These are phyloP conservation scores for Calonectria hongkongensis DNA, from an alignment of 2,329 filamentous ascomycete genomes.

Conservation along the genomic window DNA sequence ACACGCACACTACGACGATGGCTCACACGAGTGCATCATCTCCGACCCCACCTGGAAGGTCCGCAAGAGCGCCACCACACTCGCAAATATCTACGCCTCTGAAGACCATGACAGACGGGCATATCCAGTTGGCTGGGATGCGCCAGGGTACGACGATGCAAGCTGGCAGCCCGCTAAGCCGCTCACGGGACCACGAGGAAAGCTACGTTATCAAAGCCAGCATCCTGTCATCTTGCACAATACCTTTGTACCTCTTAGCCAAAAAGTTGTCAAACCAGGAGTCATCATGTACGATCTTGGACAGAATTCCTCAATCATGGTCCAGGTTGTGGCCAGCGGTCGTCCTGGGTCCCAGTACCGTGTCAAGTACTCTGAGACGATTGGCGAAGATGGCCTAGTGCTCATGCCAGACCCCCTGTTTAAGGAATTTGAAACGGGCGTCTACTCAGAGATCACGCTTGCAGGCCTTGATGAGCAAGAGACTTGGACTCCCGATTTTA, in stretches of 20 bases:
- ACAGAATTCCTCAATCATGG: conserved; percentile 54
- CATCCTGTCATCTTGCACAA: conserved; percentile 62
- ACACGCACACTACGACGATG: conserved; percentile 61
- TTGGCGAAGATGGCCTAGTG: conserved; percentile 54
- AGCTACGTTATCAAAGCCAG: conserved; percentile 63
- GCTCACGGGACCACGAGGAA: conserved; percentile 62
- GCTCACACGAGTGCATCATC: conserved; percentile 59
- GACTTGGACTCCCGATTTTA: conserved; percentile 63
- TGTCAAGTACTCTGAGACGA: conserved; percentile 52
- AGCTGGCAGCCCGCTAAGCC: conserved; percentile 60
- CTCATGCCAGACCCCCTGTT: conserved; percentile 65
- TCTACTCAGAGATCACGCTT: conserved; percentile 62
- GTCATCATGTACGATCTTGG: conserved; percentile 50
- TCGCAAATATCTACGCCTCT: conserved; percentile 64
- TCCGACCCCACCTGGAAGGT: conserved; percentile 62
- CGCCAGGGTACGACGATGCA: conserved; percentile 47
- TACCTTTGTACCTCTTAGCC: conserved; percentile 56
- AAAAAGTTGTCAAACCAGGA: conserved; percentile 43
- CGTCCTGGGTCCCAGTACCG: conserved; percentile 43
- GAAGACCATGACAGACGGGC: conserved; percentile 60
- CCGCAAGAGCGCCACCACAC: conserved; percentile 61
- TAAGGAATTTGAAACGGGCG: conserved; percentile 56
- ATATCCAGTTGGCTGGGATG: conserved; percentile 61
- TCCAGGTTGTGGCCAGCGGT: conserved; percentile 47
- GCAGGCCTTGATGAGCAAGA: conserved; percentile 55